These are phyloP conservation scores for Physcomitrium patens DNA, from an alignment of 225 moss, liverwort and hornwort genomes.

Conservation along the genomic window DNA sequence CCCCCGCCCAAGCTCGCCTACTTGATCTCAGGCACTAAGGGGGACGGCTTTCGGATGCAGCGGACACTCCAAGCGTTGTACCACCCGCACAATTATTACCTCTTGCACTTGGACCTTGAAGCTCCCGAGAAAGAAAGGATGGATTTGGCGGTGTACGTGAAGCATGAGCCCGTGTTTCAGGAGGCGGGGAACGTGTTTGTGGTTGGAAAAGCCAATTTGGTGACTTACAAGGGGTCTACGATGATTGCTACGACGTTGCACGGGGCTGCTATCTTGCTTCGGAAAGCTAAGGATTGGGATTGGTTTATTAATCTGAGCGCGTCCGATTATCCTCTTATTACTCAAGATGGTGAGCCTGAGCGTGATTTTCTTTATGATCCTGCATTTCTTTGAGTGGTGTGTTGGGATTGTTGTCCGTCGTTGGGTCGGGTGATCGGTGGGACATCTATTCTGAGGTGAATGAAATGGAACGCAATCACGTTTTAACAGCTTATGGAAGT, in stretches of 20 bases:
- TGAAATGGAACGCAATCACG: neutral
- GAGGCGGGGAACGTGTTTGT: conserved; percentile 71
- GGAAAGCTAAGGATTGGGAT: conserved; percentile 77
- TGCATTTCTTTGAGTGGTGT: neutral
- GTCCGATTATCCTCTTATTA: conserved; percentile 88
- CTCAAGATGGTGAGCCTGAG: conserved; percentile 77
- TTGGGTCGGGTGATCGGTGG: neutral
- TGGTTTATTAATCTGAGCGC: conserved; percentile 99
- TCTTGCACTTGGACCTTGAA: conserved; percentile 82
- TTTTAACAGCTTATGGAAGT: neutral
- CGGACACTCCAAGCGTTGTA: conserved; percentile 79
- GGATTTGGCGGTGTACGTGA: conserved; percentile 64
- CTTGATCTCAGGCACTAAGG: conserved; percentile 81
- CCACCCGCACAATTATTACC: conserved; percentile 87
- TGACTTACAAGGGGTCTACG: conserved; percentile 82
- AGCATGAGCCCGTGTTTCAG: conserved; percentile 51
- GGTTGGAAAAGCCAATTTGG: conserved; percentile 81
- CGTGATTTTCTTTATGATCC: neutral
- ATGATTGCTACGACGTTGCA: conserved; percentile 92
- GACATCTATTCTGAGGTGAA: no score
- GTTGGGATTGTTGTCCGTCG: neutral
- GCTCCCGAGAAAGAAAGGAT: conserved; percentile 68
- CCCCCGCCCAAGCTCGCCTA: conserved; percentile 87
- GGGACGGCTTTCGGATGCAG: conserved; percentile 75
- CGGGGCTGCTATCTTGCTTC: conserved; percentile 82